Evolutionary conservation across 106 monocot species (phyloP).

Genomic region (Allium sativum): DNA sequence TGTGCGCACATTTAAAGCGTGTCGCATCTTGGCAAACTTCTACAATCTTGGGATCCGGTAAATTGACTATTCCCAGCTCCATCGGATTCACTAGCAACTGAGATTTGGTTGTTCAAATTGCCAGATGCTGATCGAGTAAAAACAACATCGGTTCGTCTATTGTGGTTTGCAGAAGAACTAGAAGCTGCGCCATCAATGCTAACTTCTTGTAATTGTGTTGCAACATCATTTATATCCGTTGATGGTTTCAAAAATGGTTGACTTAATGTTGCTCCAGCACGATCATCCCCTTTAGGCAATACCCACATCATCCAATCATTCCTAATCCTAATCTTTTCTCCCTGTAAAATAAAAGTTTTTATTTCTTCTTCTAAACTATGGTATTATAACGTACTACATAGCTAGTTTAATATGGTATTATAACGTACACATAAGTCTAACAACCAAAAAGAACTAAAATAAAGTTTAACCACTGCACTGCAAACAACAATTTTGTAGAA

Average conservation of each 20-base stretch:
- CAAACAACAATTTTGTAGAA: too few relatives aligned
- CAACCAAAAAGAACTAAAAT: too few relatives aligned
- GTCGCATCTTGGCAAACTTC: slow-evolving; percentile 32
- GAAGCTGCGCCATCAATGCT: slow-evolving; percentile 16
- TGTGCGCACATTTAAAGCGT: slow-evolving; percentile 1
- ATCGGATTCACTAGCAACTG: neutral
- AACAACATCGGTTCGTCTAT: slow-evolving; percentile 9
- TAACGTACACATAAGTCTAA: too few relatives aligned
- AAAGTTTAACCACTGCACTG: too few relatives aligned
- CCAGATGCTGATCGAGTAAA: slow-evolving; percentile 32
- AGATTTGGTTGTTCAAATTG: slow-evolving; percentile 18
- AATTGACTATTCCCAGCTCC: slow-evolving; percentile 6
- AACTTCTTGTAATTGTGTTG: slow-evolving; percentile 15
- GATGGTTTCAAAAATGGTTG: slow-evolving; percentile 1
- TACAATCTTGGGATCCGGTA: slow-evolving; percentile 6
- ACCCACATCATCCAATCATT: slow-evolving; percentile 54
- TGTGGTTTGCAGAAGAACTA: neutral
- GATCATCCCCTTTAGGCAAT: slow-evolving; percentile 9
- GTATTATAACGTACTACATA: too few relatives aligned
- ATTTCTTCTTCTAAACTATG: too few relatives aligned
- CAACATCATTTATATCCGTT: slow-evolving; percentile 6
- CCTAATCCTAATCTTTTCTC: slow-evolving; percentile 43
- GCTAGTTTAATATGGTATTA: too few relatives aligned
- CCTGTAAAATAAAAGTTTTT: slow-evolving; percentile 23
- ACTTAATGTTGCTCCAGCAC: slow-evolving; percentile 5